Evolutionary conservation across 2,329 filamentous ascomycete genomes (phyloP).

Genomic region (Penicillium sp.): DNA sequence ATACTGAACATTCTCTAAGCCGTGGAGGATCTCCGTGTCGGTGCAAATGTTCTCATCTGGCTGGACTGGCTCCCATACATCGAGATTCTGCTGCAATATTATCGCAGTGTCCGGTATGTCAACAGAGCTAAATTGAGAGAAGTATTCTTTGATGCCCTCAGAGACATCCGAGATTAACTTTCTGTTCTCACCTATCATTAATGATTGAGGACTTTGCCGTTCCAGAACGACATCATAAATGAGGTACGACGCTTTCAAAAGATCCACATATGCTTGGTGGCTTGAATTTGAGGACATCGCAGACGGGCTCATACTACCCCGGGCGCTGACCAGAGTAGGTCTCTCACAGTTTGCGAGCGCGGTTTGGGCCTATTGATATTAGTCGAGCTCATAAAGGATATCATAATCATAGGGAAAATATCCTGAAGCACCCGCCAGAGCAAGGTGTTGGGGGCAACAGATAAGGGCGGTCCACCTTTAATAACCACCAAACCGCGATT

Average conservation of each 20-base stretch:
- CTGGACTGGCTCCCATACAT: conserved; percentile 37
- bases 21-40: conserved; percentile 21
- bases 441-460: not conserved
- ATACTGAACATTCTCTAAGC: conserved; percentile 34
- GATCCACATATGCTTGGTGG: conserved; percentile 38
- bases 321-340: conserved; percentile 23
- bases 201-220: conserved; percentile 26
- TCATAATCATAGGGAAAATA: not conserved
- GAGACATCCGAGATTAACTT: conserved; percentile 38
- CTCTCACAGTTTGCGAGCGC: conserved; percentile 30
- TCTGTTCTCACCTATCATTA: conserved; percentile 35
- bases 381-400: conserved; percentile 1
- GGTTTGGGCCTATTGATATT: conserved; percentile 25
- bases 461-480: conserved; percentile 29
- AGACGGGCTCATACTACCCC: conserved; percentile 33
- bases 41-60: conserved; percentile 31
- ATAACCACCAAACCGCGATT: conserved; percentile 39
- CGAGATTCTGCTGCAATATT: conserved; percentile 30
- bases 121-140: conserved; percentile 31
- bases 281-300: conserved; percentile 25
- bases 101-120: conserved; percentile 33
- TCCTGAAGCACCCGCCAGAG: not conserved
- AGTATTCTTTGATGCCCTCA: conserved; percentile 36
- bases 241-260: conserved; percentile 39
- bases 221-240: conserved; percentile 37